phyloP scores from a whole-genome alignment of 1,284 basidiomycete genomes.

The Anthracocystis setariae region DNA sequence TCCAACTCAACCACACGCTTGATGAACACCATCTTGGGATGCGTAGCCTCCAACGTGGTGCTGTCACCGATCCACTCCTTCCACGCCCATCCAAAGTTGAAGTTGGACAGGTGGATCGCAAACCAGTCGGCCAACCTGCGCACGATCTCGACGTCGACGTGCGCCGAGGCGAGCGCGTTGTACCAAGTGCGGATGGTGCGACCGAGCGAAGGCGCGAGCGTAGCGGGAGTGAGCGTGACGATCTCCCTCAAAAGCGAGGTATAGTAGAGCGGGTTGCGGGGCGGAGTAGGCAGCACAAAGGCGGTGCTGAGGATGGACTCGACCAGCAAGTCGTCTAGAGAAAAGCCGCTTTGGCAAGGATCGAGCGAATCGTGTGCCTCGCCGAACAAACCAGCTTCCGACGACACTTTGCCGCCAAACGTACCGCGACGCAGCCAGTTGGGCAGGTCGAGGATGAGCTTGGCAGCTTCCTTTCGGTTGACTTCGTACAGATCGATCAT shows the following conservation, averaged over 20 bases:
- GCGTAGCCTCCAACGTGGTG: constrained; percentile 74
- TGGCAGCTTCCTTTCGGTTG: constrained; percentile 93
- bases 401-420: constrained; percentile 68
- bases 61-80: constrained; percentile 97
- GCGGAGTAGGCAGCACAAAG: constrained; percentile 80
- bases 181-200: constrained; percentile 92
- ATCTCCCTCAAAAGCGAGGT: constrained; percentile 89
- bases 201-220: constrained; percentile 93
- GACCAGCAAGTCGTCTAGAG: constrained; percentile 62
- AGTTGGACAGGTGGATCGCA: constrained; percentile 94
- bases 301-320: constrained; percentile 79
- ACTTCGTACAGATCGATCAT: constrained; percentile 91
- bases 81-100: constrained; percentile 99
- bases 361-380: constrained; percentile 62
- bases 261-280: constrained; percentile 82
- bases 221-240: constrained; percentile 88
- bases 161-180: constrained; percentile 52
- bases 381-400: constrained; percentile 58
- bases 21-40: constrained; percentile 88
- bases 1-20: constrained; percentile 89
- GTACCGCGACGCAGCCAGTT: constrained; percentile 85
- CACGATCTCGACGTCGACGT: constrained; percentile 82
- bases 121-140: constrained; percentile 93
- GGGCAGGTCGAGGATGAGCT: constrained; percentile 85
- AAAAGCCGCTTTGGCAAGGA: constrained; percentile 50